Evolutionary conservation across 2,329 filamentous ascomycete species (phyloP).

Genomic region (Fusarium mexicanum): DNA sequence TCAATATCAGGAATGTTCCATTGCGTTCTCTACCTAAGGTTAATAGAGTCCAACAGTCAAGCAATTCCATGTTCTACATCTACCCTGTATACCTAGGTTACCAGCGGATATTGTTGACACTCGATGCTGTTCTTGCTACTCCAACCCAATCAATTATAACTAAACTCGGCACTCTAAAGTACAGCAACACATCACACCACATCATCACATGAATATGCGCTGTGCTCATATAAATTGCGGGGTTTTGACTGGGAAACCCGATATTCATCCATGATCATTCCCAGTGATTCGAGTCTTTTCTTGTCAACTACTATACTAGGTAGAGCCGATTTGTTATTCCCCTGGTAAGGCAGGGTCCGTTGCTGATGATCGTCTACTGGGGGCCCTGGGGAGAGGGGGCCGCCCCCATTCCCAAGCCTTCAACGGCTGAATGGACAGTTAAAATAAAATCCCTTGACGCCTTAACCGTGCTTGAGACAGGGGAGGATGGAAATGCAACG

Average conservation of each 20-base stretch:
- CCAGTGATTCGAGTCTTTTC: neutral
- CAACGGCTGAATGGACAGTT: neutral
- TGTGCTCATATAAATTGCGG: constrained; percentile 4
- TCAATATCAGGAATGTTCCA: neutral
- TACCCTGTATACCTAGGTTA: constrained; percentile 6
- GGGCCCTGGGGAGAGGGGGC: neutral
- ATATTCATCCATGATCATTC: constrained; percentile 1
- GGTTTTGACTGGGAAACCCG: neutral
- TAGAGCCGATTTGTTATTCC: neutral
- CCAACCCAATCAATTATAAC: neutral
- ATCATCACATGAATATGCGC: constrained; percentile 3
- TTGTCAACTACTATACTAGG: neutral
- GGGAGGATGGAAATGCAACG: neutral
- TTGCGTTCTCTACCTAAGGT: neutral
- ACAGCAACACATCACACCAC: neutral
- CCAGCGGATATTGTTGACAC: neutral
- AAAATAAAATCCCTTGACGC: constrained; percentile 1
- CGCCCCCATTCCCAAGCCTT: neutral
- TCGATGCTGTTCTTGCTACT: neutral
- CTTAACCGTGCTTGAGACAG: constrained; percentile 17
- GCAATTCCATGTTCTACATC: neutral
- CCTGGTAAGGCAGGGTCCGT: neutral
- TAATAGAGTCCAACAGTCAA: neutral
- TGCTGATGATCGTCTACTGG: constrained; percentile 15
- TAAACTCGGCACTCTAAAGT: neutral